Percentiles rank a stretch among this genome's conserved stretches.
phyloP scores from a whole-genome alignment of 2,329 filamentous ascomycete genomes.

The Fusarium oligoseptatum region DNA sequence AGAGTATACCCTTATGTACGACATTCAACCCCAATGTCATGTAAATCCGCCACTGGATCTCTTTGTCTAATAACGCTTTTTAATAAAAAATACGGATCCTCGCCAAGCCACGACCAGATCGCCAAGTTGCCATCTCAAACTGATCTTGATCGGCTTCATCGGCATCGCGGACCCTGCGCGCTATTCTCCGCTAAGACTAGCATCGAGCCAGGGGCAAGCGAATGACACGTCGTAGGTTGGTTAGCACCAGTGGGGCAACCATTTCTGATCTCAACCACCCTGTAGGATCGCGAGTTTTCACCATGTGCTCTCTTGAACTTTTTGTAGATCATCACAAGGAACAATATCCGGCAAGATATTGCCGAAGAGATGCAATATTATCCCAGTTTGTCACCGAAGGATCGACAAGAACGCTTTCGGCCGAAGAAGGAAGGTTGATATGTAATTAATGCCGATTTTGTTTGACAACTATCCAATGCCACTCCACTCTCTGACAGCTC shows the following conservation, averaged over 20 bases:
- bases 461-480: background rate
- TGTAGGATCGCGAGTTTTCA: slow-evolving; percentile 13
- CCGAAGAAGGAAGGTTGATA: background rate
- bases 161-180: background rate
- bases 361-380: slow-evolving; percentile 7
- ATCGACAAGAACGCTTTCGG: background rate
- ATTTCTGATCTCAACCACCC: background rate
- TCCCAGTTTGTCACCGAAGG: slow-evolving; percentile 23
- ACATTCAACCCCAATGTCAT: background rate
- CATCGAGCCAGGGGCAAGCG: slow-evolving; percentile 7
- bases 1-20: background rate
- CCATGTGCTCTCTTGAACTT: slow-evolving; percentile 30
- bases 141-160: background rate
- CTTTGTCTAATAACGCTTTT: no score
- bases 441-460: background rate
- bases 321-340: background rate
- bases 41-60: background rate
- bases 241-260: slow-evolving; percentile 3
- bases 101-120: slow-evolving; percentile 7
- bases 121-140: background rate
- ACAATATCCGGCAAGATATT: slow-evolving; percentile 17
- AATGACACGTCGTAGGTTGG: slow-evolving; percentile 8
- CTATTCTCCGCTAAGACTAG: background rate
- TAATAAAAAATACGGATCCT: no score
- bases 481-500: background rate